Percentiles rank a stretch among this genome's conserved stretches.
These are phyloP conservation scores for Botryotinia calthae DNA, from an alignment of 2,329 filamentous ascomycete genomes.

Conservation along the genomic window DNA sequence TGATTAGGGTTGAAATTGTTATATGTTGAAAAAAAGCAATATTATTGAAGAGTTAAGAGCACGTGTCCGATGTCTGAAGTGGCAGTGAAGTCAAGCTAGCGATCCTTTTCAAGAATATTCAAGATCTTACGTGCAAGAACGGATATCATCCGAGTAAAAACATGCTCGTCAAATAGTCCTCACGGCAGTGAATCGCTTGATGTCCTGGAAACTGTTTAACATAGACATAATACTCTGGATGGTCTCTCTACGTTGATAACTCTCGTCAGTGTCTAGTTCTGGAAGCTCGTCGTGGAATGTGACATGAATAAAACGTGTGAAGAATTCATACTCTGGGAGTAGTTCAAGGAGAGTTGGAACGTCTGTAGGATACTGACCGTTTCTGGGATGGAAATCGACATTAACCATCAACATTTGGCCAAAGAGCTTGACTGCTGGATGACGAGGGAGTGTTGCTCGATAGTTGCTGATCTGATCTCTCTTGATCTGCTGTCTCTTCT, in stretches of 20 bases:
- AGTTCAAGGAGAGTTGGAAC: background rate
- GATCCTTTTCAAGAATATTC: background rate
- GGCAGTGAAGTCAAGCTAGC: background rate
- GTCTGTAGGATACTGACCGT: background rate
- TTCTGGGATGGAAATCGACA: background rate
- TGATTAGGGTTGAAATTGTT: too few species aligned
- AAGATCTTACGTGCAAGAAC: background rate
- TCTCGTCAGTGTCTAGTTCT: background rate
- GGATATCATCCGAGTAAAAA: too few species aligned
- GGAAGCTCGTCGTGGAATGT: background rate
- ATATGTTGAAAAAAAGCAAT: background rate
- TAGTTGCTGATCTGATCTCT: background rate
- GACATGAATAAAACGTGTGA: background rate
- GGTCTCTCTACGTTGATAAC: background rate
- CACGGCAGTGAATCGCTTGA: background rate
- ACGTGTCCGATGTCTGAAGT: background rate
- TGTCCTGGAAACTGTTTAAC: background rate
- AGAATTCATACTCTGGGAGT: background rate
- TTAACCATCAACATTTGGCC: background rate
- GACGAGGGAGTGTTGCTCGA: background rate
- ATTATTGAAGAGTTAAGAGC: too few species aligned
- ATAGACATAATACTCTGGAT: background rate
- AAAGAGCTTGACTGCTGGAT: background rate
- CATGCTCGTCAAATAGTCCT: background rate
- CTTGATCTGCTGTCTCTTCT: background rate